Evolutionary conservation across 495 filamentous ascomycete genomes (phyloP).

Genomic region (Aspergillus biplanus): DNA sequence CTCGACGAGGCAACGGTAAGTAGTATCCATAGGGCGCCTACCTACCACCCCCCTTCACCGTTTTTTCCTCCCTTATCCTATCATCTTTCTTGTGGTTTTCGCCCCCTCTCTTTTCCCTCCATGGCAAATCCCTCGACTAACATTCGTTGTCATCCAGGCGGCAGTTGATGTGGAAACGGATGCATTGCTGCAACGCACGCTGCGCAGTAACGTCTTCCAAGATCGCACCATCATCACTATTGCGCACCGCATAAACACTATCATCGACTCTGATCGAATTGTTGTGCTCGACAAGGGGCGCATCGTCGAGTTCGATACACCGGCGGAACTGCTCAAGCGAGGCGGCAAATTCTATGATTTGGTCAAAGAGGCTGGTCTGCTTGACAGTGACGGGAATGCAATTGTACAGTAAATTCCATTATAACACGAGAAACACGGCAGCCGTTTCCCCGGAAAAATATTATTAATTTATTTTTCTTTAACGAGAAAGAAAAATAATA

Average conservation of each 20-base stretch:
- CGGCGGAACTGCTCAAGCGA: slow-evolving; percentile 53
- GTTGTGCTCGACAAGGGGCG: slow-evolving; percentile 77
- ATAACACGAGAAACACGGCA: background rate
- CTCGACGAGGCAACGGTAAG: slow-evolving; percentile 89
- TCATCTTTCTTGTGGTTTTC: slow-evolving; percentile 3
- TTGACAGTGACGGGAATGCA: slow-evolving; percentile 50
- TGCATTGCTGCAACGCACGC: slow-evolving; percentile 69
- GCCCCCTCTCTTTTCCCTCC: slow-evolving; percentile 9
- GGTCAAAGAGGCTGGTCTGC: slow-evolving; percentile 57
- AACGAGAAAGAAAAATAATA: background rate
- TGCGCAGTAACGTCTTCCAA: slow-evolving; percentile 66
- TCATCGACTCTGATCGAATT: slow-evolving; percentile 89
- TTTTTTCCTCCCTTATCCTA: slow-evolving; percentile 15
- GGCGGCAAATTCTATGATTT: slow-evolving; percentile 60
- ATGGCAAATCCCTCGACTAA: slow-evolving; percentile 20
- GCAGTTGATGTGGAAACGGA: slow-evolving; percentile 96
- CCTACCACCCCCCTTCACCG: slow-evolving; percentile 7
- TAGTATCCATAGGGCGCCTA: background rate
- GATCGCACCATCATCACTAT: slow-evolving; percentile 98
- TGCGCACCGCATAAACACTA: slow-evolving; percentile 96
- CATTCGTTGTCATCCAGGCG: slow-evolving; percentile 51
- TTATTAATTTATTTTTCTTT: background rate
- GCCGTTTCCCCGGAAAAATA: background rate
- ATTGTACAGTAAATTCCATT: slow-evolving; percentile 21
- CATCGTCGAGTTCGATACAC: slow-evolving; percentile 65